These are phyloP conservation scores for Quercus alba DNA, from an alignment of 306 rosid species.

Conservation along the genomic window DNA sequence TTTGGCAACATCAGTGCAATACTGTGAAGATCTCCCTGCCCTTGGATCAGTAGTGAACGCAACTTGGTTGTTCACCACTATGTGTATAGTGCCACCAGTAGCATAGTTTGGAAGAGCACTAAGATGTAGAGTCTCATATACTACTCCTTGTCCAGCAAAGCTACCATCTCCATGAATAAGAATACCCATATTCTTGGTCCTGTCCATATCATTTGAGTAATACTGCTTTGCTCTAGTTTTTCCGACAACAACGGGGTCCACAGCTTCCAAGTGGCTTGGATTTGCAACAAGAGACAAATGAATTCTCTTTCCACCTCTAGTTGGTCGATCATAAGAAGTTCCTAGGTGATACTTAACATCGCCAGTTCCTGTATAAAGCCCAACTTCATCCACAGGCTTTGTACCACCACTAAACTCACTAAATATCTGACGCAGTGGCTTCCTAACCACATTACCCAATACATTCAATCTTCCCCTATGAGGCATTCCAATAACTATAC, in stretches of 20 bases:
- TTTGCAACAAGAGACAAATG: slow-evolving; percentile 90
- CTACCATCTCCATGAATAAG: slow-evolving; percentile 98
- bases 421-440: slow-evolving; percentile 89
- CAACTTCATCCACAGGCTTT: slow-evolving; percentile 82
- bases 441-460: slow-evolving; percentile 87
- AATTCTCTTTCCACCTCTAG: slow-evolving; percentile 82
- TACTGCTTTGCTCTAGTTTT: slow-evolving; percentile 96
- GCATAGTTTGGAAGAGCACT: slow-evolving; percentile 93
- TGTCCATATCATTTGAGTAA: slow-evolving; percentile 63
- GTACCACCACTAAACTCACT: slow-evolving; percentile 83
- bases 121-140: slow-evolving; percentile 89
- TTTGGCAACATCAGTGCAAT: slow-evolving; percentile 95
- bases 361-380: slow-evolving; percentile 92
- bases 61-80: slow-evolving; percentile 91
- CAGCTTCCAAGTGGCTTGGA: slow-evolving; percentile 99
- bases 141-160: slow-evolving; percentile 98
- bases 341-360: slow-evolving; percentile 97
- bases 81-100: slow-evolving; percentile 94
- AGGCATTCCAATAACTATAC: slow-evolving; percentile 94
- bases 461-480: slow-evolving; percentile 87
- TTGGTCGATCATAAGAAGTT: slow-evolving; percentile 89
- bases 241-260: slow-evolving; percentile 84
- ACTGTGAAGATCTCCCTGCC: slow-evolving; percentile 87
- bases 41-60: slow-evolving; percentile 94
- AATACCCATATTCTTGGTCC: slow-evolving; percentile 80